Base-by-base conservation (phyloP, 129 eudicot species). In the Tagetes patula region DNA sequence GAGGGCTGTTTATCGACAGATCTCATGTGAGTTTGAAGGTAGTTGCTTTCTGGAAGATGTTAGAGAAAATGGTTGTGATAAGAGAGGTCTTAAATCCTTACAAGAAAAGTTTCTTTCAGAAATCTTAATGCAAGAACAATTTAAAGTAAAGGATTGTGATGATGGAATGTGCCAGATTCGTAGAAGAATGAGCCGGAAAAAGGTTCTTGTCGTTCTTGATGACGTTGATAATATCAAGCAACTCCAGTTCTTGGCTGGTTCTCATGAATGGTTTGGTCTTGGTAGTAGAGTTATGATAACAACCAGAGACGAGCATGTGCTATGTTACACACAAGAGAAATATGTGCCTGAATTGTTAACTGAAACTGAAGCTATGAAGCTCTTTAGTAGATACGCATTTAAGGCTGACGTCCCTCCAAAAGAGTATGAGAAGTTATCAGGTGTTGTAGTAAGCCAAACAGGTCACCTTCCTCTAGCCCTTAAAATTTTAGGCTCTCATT, bases 361-460 rank as follows among this genome's bases (percentile, higher is more conserved):
- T 0, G 41, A 59, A 59, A 33, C 10, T 9, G 65, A 59, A 59
- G 65, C 65, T 59, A 59, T 59, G 65, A 10, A 58, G 37, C 65
- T 58, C 65, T 59, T 59, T 59, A 59, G 65, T 33, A 59, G 65
- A 59, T 59, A 59, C 32, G 65, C 65, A 34, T 59, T 59, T 59
- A 59, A 59, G 40, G 39, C 64, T 1, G 7, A 58, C 40, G 7
- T 58, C 38, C 64, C 65, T 8, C 65, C 65, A 31, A 58, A 58
- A 58, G 41, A 3, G 0, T 58, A 58, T 58, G 65, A 58, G 65
- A 10, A 58, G 10, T 6, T 32, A 32, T 58, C 65, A 58, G 40
- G 65, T 58, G 40, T 10, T 58, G 40, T 58, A 58, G 65, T 58
- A 58, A 58, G 65, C 9, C 65, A 33, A 5, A 32, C 65, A 58